Percentiles rank a stretch among this genome's conserved stretches.
Conservation (phyloP, 2,329 filamentous ascomycete genomes). For the Cercospora zeae-maydis region DNA sequence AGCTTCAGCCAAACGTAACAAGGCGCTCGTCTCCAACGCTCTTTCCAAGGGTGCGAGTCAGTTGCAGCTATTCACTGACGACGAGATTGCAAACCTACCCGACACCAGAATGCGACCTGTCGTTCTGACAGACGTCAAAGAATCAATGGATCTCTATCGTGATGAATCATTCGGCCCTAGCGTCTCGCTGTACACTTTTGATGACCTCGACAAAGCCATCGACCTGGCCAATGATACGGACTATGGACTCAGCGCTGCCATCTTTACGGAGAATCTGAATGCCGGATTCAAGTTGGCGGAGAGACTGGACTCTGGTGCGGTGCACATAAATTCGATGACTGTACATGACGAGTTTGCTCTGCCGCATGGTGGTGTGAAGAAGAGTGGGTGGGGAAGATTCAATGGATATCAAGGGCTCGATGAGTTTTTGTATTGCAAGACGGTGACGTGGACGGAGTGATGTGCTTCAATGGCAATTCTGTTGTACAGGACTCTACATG, state of each 20-base stretch:
- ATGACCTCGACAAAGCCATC: conserved; percentile 66
- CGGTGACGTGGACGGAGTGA: conserved; percentile 23
- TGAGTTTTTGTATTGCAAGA: neutral
- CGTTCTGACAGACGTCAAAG: conserved; percentile 62
- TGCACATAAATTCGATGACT: conserved; percentile 51
- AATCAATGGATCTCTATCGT: conserved; percentile 69
- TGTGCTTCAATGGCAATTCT: neutral
- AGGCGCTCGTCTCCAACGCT: conserved; percentile 53
- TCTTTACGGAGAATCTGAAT: conserved; percentile 67
- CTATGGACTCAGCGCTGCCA: conserved; percentile 66
- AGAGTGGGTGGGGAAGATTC: conserved; percentile 40
- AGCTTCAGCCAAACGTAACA: conserved; percentile 29
- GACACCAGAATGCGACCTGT: conserved; percentile 15
- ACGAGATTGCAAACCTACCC: neutral
- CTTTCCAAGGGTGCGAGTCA: conserved; percentile 51
- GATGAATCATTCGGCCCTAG: conserved; percentile 74
- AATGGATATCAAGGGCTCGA: neutral
- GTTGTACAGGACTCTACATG: too few relatives aligned
- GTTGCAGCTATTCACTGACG: neutral
- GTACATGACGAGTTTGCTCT: conserved; percentile 47
- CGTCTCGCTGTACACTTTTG: conserved; percentile 64
- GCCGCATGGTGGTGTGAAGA: conserved; percentile 49
- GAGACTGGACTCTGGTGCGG: conserved; percentile 56
- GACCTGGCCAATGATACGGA: conserved; percentile 74
- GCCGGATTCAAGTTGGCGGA: conserved; percentile 42